Conservation (phyloP, 805 yeast genomes). For the Komagataella mondaviorum region DNA sequence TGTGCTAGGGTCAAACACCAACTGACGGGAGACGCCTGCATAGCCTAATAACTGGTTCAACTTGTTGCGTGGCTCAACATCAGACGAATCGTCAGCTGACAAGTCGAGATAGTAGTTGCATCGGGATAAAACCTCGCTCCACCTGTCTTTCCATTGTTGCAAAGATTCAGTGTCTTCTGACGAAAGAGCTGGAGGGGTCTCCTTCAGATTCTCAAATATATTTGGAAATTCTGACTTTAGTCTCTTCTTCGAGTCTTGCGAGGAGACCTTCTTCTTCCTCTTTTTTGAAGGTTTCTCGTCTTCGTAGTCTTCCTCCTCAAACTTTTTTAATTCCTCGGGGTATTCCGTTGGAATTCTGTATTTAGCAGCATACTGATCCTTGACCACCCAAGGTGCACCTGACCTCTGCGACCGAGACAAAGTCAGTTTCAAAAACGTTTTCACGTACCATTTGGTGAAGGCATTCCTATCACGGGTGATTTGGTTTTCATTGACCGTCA, state of each 20-base stretch:
- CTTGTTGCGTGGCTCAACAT: constrained; percentile 22
- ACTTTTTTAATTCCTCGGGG: constrained; percentile 38
- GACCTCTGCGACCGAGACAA: constrained; percentile 66
- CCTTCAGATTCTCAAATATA: constrained; percentile 19
- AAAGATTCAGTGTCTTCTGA: constrained; percentile 27
- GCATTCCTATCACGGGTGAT: constrained; percentile 73
- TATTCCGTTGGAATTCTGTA: constrained; percentile 51
- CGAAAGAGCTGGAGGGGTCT: constrained; percentile 19
- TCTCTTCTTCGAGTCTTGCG: background rate
- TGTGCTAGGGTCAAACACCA: constrained; percentile 27
- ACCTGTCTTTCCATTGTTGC: constrained; percentile 34
- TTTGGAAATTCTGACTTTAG: constrained; percentile 4
- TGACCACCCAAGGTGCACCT: constrained; percentile 96
- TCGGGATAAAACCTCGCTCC: constrained; percentile 35
- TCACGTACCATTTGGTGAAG: constrained; percentile 82
- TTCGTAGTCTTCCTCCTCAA: constrained; percentile 11
- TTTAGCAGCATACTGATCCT: constrained; percentile 55
- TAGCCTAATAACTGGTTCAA: constrained; percentile 29
- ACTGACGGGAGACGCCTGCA: constrained; percentile 32
- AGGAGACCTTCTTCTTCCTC: constrained; percentile 1
- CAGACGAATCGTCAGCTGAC: constrained; percentile 19
- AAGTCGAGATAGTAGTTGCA: constrained; percentile 37
- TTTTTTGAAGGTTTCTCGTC: constrained; percentile 3
- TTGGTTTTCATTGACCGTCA: constrained; percentile 60
- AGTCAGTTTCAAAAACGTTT: constrained; percentile 75